Base-by-base conservation (phyloP, 176 grass and related monocot genomes). In the Rhipidocladum racemiflorum region DNA sequence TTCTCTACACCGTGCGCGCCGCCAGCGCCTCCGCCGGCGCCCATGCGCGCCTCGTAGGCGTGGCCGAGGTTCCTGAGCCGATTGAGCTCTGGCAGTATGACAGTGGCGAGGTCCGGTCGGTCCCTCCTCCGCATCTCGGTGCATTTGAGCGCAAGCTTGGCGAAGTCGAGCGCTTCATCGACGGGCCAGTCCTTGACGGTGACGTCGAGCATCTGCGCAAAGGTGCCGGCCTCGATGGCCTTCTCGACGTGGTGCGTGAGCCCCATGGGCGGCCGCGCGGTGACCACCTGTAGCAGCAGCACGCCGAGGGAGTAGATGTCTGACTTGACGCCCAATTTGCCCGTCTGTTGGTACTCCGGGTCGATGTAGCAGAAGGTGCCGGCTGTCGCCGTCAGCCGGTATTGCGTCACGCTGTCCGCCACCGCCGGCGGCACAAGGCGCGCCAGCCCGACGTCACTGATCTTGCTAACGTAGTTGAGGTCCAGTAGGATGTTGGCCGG, bases 311-410 rank as follows among this genome's bases (percentile, higher is more conserved):
- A 98, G 84, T 98, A 98, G 61, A 98, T 88, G 89, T 98, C 96
- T 0, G 91, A 98, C 76, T 98, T 98, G 69, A 88, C 90, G 17
- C 95, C 89, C 1, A 95, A 80, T 80, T 95, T 95, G 3, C 96
- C 96, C 12, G 88, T 98, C 84, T 95, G 90, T 89, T 98, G 96
- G 85, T 99, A 99, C 96, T 99, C 92, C 24, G 96, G 96, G 56
- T 99, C 91, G 78, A 99, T 95, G 87, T 99, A 99, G 87, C 89
- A 95, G 86, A 99, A 99, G 12, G 92, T 99, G 4, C 96, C 92
- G 7, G 96, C 96, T 21, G 96, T 90, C 5, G 96, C 88, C 11
- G 96, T 99, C 68, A 99, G 82, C 79, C 87, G 80, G 77, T 95
- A 99, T 81, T 93, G 96, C 48, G 92, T 99, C 2, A 99, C 89